Conservation (phyloP, 208 protist species). For the Acanthamoeba polyphaga region DNA sequence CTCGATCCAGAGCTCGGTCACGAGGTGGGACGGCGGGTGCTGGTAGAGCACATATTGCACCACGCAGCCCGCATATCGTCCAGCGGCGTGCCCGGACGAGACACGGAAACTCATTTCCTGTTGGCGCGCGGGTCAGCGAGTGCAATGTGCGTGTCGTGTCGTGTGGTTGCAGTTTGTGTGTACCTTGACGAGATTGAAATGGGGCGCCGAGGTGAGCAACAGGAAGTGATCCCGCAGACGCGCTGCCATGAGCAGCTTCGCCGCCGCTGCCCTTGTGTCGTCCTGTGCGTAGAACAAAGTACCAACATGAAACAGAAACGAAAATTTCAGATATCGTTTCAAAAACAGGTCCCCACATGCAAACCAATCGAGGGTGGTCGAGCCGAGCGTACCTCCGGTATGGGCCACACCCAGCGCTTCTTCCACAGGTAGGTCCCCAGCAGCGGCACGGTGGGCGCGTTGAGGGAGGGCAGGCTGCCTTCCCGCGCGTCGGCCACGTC, state of each 20-base stretch:
- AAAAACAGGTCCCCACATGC: background rate
- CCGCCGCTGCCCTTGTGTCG: constrained; percentile 34
- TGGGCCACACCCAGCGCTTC: constrained; percentile 66
- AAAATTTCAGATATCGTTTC: background rate
- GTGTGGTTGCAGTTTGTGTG: background rate
- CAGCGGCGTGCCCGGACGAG: constrained; percentile 9
- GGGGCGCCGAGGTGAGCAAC: constrained; percentile 31
- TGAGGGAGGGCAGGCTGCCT: constrained; percentile 14
- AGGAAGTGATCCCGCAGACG: constrained; percentile 58
- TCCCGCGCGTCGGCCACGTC: constrained; percentile 2
- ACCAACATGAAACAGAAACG: background rate
- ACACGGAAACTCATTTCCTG: constrained; percentile 49
- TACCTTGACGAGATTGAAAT: constrained; percentile 45
- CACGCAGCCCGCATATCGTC: constrained; percentile 42
- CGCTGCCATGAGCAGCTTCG: constrained; percentile 28
- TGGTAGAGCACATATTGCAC: constrained; percentile 76
- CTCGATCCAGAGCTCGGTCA: constrained; percentile 73
- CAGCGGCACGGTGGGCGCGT: constrained; percentile 50
- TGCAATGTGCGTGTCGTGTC: background rate
- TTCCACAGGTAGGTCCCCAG: constrained; percentile 66
- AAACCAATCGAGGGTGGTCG: background rate
- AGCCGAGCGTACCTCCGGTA: background rate
- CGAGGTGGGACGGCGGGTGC: constrained; percentile 12
- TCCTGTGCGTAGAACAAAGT: background rate
- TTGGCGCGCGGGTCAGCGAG: no score